Evolutionary conservation across 2,329 filamentous ascomycete genomes (phyloP).

Genomic region (Colletotrichum musicola): DNA sequence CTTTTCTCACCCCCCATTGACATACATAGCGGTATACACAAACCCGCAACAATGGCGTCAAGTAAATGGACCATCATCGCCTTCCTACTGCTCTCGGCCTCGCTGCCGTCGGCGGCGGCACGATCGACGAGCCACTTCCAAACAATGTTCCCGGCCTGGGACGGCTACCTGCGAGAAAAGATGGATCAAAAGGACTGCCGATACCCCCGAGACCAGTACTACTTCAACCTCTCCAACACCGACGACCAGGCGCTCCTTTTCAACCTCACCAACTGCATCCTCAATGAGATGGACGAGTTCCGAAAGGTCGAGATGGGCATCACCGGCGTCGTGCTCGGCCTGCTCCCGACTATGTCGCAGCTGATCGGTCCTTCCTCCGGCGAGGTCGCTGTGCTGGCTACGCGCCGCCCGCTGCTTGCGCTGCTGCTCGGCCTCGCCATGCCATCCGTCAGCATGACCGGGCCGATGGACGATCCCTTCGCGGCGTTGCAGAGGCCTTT

Average conservation of each 20-base stretch:
- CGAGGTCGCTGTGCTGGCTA: not conserved
- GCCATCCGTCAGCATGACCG: too few relatives aligned
- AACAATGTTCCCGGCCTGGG: not conserved
- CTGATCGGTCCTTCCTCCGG: not conserved
- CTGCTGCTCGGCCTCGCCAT: too few relatives aligned
- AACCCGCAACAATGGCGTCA: too few relatives aligned
- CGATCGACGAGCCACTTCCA: not conserved
- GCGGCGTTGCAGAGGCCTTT: too few relatives aligned
- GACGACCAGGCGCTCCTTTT: too few relatives aligned
- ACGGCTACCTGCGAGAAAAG: not conserved
- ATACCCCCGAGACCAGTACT: not conserved
- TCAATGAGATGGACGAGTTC: not conserved
- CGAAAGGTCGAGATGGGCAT: conserved; percentile 12
- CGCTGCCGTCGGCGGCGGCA: not conserved
- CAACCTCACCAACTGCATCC: not conserved
- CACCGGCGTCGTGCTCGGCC: not conserved
- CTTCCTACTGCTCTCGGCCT: not conserved
- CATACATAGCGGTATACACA: too few relatives aligned
- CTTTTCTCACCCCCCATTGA: too few relatives aligned
- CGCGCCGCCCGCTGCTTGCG: too few relatives aligned
- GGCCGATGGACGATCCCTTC: too few relatives aligned
- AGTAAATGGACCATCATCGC: too few relatives aligned
- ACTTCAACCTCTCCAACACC: not conserved
- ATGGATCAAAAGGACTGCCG: not conserved
- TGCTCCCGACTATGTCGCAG: conserved; percentile 1